Percentiles rank a stretch among this genome's conserved stretches.
These are phyloP conservation scores for Stipa capillata DNA, from an alignment of 176 grass and related monocot species.

Conservation along the genomic window DNA sequence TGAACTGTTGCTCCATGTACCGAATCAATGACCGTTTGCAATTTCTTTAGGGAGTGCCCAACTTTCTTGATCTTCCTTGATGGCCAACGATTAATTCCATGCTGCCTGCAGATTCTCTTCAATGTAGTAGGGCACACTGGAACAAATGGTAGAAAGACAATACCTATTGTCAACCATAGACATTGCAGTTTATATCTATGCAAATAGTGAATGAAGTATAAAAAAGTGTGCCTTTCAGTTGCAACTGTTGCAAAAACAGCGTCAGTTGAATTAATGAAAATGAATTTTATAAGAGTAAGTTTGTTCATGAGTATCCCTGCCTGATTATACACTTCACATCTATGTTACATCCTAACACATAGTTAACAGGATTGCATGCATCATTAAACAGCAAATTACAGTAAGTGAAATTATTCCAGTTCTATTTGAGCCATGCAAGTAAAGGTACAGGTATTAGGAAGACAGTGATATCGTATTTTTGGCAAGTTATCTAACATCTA, in stretches of 20 bases:
- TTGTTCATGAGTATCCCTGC: not conserved
- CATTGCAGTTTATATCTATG: not conserved
- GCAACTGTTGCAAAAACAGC: not conserved
- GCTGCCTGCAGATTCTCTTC: slow-evolving; percentile 95
- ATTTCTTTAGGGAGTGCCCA: slow-evolving; percentile 79
- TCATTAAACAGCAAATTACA: not conserved
- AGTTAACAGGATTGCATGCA: not conserved
- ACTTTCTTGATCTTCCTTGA: slow-evolving; percentile 99
- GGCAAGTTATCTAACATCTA: not conserved
- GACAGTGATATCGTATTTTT: not conserved
- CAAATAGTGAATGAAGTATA: not conserved
- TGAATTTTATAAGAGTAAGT: not conserved
- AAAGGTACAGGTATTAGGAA: not conserved
- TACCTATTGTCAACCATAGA: not conserved
- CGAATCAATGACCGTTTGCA: slow-evolving; percentile 91
- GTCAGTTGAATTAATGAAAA: not conserved
- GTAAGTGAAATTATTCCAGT: not conserved
- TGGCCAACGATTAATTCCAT: slow-evolving; percentile 93
- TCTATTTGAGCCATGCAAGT: not conserved
- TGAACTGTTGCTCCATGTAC: slow-evolving; percentile 68
- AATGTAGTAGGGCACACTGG: slow-evolving; percentile 97
- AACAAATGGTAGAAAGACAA: slow-evolving; percentile 18
- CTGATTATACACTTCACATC: not conserved
- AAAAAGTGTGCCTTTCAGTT: not conserved
- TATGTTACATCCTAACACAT: not conserved